Evolutionary conservation across 1,139 yeast genomes (phyloP), one percentile per base, ranked within the genome.

Genomic region (Candida dubliniensis): DNA sequence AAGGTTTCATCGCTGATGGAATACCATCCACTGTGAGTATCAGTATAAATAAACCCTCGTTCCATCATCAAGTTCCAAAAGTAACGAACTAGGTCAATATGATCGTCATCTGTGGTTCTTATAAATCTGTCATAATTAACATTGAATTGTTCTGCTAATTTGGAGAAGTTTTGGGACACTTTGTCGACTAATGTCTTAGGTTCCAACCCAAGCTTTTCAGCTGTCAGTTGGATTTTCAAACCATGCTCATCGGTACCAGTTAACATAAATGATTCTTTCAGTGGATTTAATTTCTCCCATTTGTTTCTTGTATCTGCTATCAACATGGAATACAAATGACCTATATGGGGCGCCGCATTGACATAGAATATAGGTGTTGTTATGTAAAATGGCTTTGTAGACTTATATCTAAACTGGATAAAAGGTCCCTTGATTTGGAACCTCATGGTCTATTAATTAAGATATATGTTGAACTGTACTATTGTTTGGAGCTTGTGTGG

Each of bases 181-280:
- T 66, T 66, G 57, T 93, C 96, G 25, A 90, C 95, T 56, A 91
- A 84, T 39, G 61, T 60, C 55, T 84, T 75, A 0, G 97, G 93
- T 8, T 66, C 66, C 8, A 65, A 57, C 1, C 73, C 71, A 5
- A 71, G 70, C 15, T 75, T 76, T 45, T 76, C 78, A 2, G 84
- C 84, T 0, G 85, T 84, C 41, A 77, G 75, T 52, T 89, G 95
- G 32, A 93, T 91, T 68, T 93, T 93, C 49, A 90, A 68, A 0
- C 99, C 99, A 62, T 93, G 99, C 64, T 93, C 99, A 61, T 93
- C 99, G 0, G 98, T 91, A 0, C 99, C 99, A 0, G 99, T 93
- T 9, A 88, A 77, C 58, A 91, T 75, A 48, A 71, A 78, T 0
- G 87, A 66, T 1, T 60, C 56, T 0, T 52, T 54, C 5, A 34